Percentiles rank a stretch among this genome's conserved stretches.
phyloP scores from a whole-genome alignment of 116 monocot species.

The Iris pallida region DNA sequence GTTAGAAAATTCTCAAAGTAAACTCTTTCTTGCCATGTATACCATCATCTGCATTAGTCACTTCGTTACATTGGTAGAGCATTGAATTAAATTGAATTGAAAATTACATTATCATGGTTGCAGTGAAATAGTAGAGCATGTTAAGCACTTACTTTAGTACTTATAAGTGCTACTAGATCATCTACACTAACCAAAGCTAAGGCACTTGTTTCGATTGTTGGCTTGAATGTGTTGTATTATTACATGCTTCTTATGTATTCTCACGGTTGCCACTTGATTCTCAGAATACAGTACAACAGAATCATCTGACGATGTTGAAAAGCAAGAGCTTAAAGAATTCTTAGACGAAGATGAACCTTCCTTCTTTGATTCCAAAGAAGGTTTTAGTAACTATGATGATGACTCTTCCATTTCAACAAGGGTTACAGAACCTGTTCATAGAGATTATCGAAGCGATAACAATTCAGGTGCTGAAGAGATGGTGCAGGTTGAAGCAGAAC shows the following conservation, averaged over 20 bases:
- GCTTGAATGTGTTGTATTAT: not conserved
- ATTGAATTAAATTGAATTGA: too few species aligned
- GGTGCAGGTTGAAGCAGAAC: slow-evolving; percentile 16
- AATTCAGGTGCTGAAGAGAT: slow-evolving; percentile 11
- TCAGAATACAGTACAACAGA: slow-evolving; percentile 87
- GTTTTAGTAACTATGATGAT: slow-evolving; percentile 32
- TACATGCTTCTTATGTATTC: not conserved
- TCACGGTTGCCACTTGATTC: slow-evolving; percentile 8
- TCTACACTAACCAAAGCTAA: not conserved
- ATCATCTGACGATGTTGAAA: slow-evolving; percentile 83
- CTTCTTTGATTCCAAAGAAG: slow-evolving; percentile 66
- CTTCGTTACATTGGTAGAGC: too few species aligned
- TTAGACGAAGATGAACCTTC: slow-evolving; percentile 52
- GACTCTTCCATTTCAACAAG: slow-evolving; percentile 12
- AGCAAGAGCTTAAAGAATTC: slow-evolving; percentile 52
- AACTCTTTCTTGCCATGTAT: too few species aligned
- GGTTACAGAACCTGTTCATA: slow-evolving; percentile 7
- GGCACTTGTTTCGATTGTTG: not conserved
- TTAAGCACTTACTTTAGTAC: too few species aligned
- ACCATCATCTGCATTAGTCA: too few species aligned
- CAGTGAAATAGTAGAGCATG: too few species aligned
- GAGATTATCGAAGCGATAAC: slow-evolving; percentile 3
- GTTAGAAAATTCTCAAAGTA: too few species aligned
- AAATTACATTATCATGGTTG: too few species aligned
- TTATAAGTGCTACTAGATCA: too few species aligned